Evolutionary conservation across 805 yeast species (phyloP), one percentile per base, ranked within the genome.

Genomic region (Wickerhamomyces bisporus): DNA sequence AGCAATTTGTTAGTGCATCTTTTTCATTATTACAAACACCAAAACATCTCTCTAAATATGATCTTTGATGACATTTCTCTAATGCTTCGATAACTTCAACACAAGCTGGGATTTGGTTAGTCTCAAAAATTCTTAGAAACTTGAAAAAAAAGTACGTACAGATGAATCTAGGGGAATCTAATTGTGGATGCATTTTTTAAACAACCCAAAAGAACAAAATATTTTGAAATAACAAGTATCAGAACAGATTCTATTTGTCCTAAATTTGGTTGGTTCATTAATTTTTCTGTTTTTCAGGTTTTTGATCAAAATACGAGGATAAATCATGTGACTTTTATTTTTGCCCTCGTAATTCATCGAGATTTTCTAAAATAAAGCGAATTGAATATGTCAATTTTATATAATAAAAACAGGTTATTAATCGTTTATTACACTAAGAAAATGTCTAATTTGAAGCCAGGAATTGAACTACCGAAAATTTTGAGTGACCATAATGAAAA

Each of bases 1-100:
- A 68, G 62, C 98, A 91, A 53, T 76, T 66, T 26, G 82, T 64
- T 37, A 93, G 69, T 36, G 84, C 89, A 45, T 83, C 86, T 53
- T 88, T 88, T 51, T 83, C 81, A 37, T 79, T 78, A 61, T 87
- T 86, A 64, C 98, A 91, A 42, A 75, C 68, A 20, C 98, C 98
- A 48, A 86, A 66, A 7, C 85, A 79, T 57, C 84, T 77, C 47
- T 75, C 71, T 42, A 83, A 49, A 48, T 79, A 82, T 39, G 79
- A 82, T 38, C 71, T 71, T 41, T 77, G 71, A 53, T 89, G 96
- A 58, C 98, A 91, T 56, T 86, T 81, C 52, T 91, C 95, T 6
- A 91, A 72, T 0, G 95, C 96, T 44, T 81, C 80, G 58, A 93
- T 87, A 29, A 87, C 71, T 44, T 81, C 85, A 36, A 75, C 78